These are phyloP conservation scores for Boechera retrofracta DNA, from an alignment of 345 rosid species.

Conservation along the genomic window DNA sequence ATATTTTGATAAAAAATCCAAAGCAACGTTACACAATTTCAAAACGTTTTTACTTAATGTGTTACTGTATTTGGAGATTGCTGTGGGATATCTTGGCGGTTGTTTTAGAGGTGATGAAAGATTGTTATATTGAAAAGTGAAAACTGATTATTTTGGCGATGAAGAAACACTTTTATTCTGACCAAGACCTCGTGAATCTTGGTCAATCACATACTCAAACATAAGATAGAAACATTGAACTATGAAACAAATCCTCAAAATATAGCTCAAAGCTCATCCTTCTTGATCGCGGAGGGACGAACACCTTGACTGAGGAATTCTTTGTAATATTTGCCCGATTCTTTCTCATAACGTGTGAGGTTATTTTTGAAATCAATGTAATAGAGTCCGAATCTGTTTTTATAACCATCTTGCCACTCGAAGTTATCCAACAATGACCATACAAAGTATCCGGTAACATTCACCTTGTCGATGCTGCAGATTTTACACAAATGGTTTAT, in stretches of 20 bases:
- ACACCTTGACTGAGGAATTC: constrained; percentile 43
- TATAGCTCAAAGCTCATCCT: constrained; percentile 26
- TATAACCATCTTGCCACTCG: constrained; percentile 51
- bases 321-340: constrained; percentile 46
- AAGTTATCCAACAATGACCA: constrained; percentile 58
- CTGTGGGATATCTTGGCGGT: background rate
- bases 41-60: background rate
- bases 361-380: too few relatives aligned
- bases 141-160: too few relatives aligned
- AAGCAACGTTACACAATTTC: background rate
- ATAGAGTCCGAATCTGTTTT: constrained; percentile 47
- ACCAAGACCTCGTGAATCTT: constrained; percentile 34
- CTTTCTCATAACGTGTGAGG: constrained; percentile 51
- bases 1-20: constrained; percentile 53
- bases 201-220: constrained; percentile 6
- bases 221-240: background rate
- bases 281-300: constrained; percentile 18
- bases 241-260: background rate
- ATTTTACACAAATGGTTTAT: background rate
- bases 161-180: constrained; percentile 2
- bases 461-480: constrained; percentile 41
- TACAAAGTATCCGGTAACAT: constrained; percentile 52
- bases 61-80: background rate
- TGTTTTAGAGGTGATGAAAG: background rate
- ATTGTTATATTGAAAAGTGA: too few relatives aligned